Evolutionary conservation across 257 asterid genomes (phyloP).

Genomic region (Ilex aquifolium): DNA sequence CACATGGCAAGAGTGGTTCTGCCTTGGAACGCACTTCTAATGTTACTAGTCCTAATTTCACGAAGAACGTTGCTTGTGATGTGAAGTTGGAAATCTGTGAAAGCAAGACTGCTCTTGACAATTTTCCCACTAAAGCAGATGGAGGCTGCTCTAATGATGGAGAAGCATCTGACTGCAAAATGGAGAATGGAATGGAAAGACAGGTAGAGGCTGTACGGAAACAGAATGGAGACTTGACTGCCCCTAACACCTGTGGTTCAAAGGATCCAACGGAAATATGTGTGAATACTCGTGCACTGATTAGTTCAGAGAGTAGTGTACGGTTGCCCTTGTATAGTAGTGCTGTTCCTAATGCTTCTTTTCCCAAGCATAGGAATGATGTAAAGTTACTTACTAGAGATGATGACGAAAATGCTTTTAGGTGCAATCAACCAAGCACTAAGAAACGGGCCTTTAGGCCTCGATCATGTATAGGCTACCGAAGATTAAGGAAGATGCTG

Average conservation of each 20-base stretch:
- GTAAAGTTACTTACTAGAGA: constrained; percentile 1
- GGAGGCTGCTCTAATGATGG: constrained; percentile 19
- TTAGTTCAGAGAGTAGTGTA: constrained; percentile 77
- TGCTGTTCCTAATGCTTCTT: constrained; percentile 41
- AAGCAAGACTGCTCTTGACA: constrained; percentile 24
- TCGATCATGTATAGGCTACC: not conserved
- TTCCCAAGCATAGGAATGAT: constrained; percentile 42
- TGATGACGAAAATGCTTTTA: not conserved
- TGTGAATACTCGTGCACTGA: constrained; percentile 48
- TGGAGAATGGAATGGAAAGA: constrained; percentile 27
- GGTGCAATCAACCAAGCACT: not conserved
- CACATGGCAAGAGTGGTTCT: constrained; percentile 35
- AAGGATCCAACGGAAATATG: constrained; percentile 44
- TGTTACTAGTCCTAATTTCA: constrained; percentile 29
- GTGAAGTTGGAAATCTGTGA: constrained; percentile 33
- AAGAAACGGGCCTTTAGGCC: not conserved
- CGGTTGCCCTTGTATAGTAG: constrained; percentile 73
- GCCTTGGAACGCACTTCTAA: constrained; percentile 37
- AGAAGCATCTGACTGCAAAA: constrained; percentile 24
- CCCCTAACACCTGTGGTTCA: constrained; percentile 44
- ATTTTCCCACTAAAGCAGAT: constrained; percentile 16
- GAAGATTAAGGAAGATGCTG: not conserved
- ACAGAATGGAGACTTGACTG: constrained; percentile 34
- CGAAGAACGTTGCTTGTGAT: constrained; percentile 37
- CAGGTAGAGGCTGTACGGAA: constrained; percentile 28